These are phyloP conservation scores for Ampelocalamus luodianensis DNA, from an alignment of 176 grass and related monocot genomes.

Conservation along the genomic window DNA sequence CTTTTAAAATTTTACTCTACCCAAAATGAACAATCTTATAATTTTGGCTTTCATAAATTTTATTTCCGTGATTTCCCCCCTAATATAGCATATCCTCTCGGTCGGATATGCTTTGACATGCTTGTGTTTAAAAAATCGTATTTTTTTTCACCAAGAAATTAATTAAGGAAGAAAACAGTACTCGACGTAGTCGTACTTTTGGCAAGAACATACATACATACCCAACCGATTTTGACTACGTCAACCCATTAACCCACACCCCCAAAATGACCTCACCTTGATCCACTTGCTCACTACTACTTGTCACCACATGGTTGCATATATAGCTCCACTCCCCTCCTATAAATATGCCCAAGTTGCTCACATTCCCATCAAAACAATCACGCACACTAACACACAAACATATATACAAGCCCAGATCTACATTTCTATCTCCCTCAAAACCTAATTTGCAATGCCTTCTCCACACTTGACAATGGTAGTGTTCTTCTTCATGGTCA, in stretches of 20 bases:
- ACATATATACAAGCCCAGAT: not conserved
- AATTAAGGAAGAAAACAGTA: not conserved
- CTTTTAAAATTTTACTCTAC: not conserved
- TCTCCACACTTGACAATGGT: not conserved
- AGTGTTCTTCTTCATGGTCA: constrained; percentile 11
- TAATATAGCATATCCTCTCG: not conserved
- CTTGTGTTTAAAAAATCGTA: not conserved
- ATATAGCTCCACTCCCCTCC: not conserved
- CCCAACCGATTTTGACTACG: not conserved
- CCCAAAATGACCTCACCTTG: not conserved
- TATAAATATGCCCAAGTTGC: constrained; percentile 29
- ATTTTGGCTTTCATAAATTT: not conserved
- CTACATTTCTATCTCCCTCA: not conserved
- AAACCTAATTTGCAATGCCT: not conserved
- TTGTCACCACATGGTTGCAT: constrained; percentile 7
- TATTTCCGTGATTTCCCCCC: not conserved
- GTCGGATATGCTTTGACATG: not conserved
- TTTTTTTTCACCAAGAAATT: not conserved
- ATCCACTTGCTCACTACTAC: constrained; percentile 25
- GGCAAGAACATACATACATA: not conserved
- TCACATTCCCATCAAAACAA: constrained; percentile 5
- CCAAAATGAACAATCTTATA: not conserved
- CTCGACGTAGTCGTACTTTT: not conserved
- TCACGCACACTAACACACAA: not conserved
- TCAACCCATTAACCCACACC: not conserved